Evolutionary conservation across 2,329 filamentous ascomycete genomes (phyloP).

Genomic region (Aspergillus fumigatus): DNA sequence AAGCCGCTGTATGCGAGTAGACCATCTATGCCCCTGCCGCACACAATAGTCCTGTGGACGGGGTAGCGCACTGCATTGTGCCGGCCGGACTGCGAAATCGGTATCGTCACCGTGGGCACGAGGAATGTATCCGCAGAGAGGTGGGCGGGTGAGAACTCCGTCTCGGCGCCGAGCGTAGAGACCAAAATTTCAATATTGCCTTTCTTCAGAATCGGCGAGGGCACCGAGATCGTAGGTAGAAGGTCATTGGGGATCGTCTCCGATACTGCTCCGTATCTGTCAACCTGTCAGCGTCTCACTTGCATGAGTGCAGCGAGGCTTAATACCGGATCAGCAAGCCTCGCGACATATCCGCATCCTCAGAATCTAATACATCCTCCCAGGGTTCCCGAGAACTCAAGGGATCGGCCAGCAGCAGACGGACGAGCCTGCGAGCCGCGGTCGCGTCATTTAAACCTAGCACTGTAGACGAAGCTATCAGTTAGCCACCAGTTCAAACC

Average conservation of each 20-base stretch:
- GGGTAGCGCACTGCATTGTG: slow-evolving; percentile 69
- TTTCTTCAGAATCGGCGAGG: slow-evolving; percentile 52
- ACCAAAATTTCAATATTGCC: slow-evolving; percentile 59
- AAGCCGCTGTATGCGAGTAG: slow-evolving; percentile 42
- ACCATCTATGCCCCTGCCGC: slow-evolving; percentile 68
- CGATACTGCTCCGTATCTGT: slow-evolving; percentile 52
- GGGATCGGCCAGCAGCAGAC: slow-evolving; percentile 67
- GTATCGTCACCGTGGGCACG: slow-evolving; percentile 70
- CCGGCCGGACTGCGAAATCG: slow-evolving; percentile 58
- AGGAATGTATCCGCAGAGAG: slow-evolving; percentile 60
- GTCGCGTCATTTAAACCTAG: slow-evolving; percentile 47
- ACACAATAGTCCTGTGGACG: slow-evolving; percentile 74
- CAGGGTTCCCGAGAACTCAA: slow-evolving; percentile 59
- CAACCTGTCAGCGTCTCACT: no score
- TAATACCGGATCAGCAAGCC: slow-evolving; percentile 62
- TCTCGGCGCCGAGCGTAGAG: slow-evolving; percentile 48
- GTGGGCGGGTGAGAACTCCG: slow-evolving; percentile 46
- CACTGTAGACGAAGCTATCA: slow-evolving; percentile 30
- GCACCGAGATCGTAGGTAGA: slow-evolving; percentile 52
- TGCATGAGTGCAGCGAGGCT: slow-evolving; percentile 36
- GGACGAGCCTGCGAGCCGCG: slow-evolving; percentile 57
- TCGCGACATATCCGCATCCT: slow-evolving; percentile 45
- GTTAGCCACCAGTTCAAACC: not conserved
- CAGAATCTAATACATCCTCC: slow-evolving; percentile 58
- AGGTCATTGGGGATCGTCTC: slow-evolving; percentile 46